phyloP scores from a whole-genome alignment of 2,329 filamentous ascomycete genomes.

The Cercospora janseana region DNA sequence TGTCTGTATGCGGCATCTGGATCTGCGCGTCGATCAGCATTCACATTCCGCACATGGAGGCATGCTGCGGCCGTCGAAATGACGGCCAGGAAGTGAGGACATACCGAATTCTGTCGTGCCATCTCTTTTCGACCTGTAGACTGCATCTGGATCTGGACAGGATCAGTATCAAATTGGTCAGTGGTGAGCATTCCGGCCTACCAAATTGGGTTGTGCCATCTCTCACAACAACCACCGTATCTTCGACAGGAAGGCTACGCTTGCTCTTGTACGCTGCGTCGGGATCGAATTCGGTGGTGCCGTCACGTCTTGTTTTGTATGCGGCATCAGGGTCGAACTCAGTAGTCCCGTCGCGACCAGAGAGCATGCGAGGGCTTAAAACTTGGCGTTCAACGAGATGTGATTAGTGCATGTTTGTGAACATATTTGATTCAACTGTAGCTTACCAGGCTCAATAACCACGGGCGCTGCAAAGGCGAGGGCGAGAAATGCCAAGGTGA shows the following conservation, averaged over 20 bases:
- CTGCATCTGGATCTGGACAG: conserved; percentile 16
- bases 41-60: too few species aligned
- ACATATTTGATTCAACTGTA: not conserved
- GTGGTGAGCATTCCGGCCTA: not conserved
- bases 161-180: not conserved
- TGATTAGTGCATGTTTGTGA: too few species aligned
- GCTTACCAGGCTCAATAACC: conserved; percentile 16
- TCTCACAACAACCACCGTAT: not conserved
- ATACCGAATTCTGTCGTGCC: conserved; percentile 19
- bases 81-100: not conserved
- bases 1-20: conserved; percentile 15
- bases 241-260: not conserved
- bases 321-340: conserved; percentile 12
- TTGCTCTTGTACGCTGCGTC: conserved; percentile 7
- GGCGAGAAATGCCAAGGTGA: conserved; percentile 12
- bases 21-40: too few species aligned
- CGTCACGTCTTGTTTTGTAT: not conserved
- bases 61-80: conserved; percentile 4
- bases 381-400: too few species aligned
- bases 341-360: conserved; percentile 13
- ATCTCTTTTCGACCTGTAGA: conserved; percentile 12
- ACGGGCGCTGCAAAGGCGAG: conserved; percentile 14
- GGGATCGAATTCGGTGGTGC: not conserved
- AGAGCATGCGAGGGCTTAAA: conserved; percentile 1
- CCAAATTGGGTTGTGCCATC: conserved; percentile 17